Base-by-base conservation (phyloP, 2,329 filamentous ascomycete species). In the Capronia epimyces region DNA sequence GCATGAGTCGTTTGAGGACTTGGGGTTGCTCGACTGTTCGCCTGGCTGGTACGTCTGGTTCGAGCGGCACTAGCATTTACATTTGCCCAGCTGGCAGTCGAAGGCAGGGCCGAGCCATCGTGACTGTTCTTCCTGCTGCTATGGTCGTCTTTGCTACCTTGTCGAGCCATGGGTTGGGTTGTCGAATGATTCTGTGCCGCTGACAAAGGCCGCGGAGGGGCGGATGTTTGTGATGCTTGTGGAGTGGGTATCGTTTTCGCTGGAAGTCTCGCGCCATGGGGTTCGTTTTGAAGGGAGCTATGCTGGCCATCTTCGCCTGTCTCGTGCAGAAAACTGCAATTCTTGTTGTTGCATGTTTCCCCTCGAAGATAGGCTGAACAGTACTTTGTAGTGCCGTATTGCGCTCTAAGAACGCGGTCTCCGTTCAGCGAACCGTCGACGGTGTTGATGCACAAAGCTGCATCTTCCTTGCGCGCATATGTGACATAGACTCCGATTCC, bases 401-500 rank as follows among this genome's bases (percentile, higher is more conserved):
- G 82, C 10, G 82, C 82, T 60, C 82, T 84, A 16, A 98, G 72
- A 12, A 88, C 78, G 44, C 91, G 78, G 56, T 97, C 93, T 46
- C 88, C 89, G 64, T 98, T 97, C 55, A 86, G 80, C 1, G 90
- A 94, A 27, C 90, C 89, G 67, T 98, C 89, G 3, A 98, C 93
- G 31, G 89, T 89, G 49, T 83, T 79, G 57, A 98, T 98, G 67
- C 93, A 98, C 31, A 80, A 82, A 34, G 85, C 85, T 13, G 93
- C 93, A 69, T 97, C 93, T 59, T 89, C 83, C 66, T 95, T 95
- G 58, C 81, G 84, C 60, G 93, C 86, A 67, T 96, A 98, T 0
- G 93, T 98, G n/a, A 98, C 93, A 65, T 98, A 98, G 44, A 98
- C 91, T 41, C 93, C 93, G 3, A 98, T 84, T 0, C 90, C 94